Base-by-base conservation (phyloP, 257 asterid species). In the Linderniella brevidens region DNA sequence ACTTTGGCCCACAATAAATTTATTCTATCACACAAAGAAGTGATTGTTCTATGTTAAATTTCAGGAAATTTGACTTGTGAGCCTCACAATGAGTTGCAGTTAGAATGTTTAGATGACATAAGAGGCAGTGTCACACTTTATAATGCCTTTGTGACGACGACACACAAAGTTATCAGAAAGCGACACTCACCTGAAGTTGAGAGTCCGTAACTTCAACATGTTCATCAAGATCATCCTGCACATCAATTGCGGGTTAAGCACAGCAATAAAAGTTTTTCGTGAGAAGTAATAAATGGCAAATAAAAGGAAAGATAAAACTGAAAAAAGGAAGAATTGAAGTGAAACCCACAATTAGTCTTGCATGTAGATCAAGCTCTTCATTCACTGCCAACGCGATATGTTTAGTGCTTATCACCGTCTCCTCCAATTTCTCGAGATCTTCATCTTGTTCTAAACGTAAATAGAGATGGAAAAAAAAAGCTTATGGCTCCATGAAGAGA, bases 341-440 rank as follows among this genome's bases (percentile, higher is more conserved):
- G 58, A 64, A 45, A 64, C 95, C 52, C 66, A 85, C 99, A 57
- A 90, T 81, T 45, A 85, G 79, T 68, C 88, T 77, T 5, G 96
- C 73, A 55, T 85, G 99, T 36, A 90, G 81, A 62, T 62, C 80
- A 54, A 90, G 93, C 67, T 90, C 99, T 66, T 90, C 96, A 38
- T 77, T 90, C 66, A 90, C 96, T 20, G 99, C 92, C 67, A 85
- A 50, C 16, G 93, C 96, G 56, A 90, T 81, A 65, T 90, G 99
- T 63, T 81, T 90, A 58, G 94, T 90, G 75, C 99, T 90, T 41
- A 74, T 19, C 51, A 90, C 86, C 7, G 96, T 81, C 67, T 81
- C 86, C 71, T 79, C 96, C 78, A 90, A 49, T 56, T 73, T 66
- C 68, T 77, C 96, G 53, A 90, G 93, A 57, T 85, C 96, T 58